Percentiles rank a stretch among this genome's conserved stretches.
Evolutionary conservation across 108 stramenopile genomes (phyloP).

Genomic region (Nannochloropsis gaditana): DNA sequence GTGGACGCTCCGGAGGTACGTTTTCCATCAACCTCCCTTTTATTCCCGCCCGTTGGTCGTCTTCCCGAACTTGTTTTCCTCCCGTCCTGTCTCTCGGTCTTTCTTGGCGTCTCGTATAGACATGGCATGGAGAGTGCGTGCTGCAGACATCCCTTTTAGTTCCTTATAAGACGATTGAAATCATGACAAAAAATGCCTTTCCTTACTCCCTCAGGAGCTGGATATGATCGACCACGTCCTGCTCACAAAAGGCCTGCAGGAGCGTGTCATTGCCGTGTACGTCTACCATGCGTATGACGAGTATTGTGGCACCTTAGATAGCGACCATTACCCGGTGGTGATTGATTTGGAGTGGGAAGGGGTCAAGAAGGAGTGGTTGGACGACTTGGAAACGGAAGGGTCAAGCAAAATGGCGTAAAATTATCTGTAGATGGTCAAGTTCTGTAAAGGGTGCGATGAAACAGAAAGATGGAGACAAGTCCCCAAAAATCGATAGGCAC

Average conservation of each 20-base stretch:
- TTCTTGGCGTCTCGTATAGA: too few species aligned
- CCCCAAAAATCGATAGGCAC: too few species aligned
- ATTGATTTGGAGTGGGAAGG: conserved; percentile 16
- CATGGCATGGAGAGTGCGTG: too few species aligned
- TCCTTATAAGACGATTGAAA: too few species aligned
- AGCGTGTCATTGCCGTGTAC: neutral
- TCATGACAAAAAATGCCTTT: too few species aligned
- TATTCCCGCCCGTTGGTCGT: neutral
- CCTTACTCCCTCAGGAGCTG: neutral
- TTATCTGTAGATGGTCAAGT: too few species aligned
- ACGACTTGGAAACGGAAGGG: neutral
- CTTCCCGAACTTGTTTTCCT: neutral
- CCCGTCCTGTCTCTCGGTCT: neutral
- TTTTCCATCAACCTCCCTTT: neutral
- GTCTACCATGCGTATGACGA: neutral
- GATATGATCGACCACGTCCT: conserved; percentile 26
- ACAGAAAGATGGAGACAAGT: too few species aligned
- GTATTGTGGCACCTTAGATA: neutral
- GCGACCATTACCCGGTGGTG: conserved; percentile 23
- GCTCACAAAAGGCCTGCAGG: neutral
- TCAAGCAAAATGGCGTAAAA: neutral
- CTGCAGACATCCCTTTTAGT: too few species aligned
- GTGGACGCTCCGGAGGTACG: neutral
- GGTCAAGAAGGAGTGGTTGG: neutral
- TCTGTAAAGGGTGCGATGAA: too few species aligned